These are phyloP conservation scores for Candida sojae DNA, from an alignment of 1,139 yeast species.

Conservation along the genomic window DNA sequence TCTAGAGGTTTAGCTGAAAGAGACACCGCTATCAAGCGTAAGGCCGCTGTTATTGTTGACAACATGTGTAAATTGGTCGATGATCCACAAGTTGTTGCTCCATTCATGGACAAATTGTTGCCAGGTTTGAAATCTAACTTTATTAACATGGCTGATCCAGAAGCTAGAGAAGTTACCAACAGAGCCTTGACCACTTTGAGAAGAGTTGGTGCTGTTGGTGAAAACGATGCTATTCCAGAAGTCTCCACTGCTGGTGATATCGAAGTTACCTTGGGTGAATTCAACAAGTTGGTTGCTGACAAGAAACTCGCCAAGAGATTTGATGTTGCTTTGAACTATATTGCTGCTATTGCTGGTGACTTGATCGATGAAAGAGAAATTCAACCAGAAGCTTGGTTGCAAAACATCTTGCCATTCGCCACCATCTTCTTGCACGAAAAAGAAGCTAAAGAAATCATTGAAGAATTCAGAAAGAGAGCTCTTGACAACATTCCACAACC, in stretches of 20 bases:
- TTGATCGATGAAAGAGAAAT: constrained; percentile 97
- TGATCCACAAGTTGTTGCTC: constrained; percentile 99
- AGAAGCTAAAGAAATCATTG: constrained; percentile 88
- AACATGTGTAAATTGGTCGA: constrained; percentile 99
- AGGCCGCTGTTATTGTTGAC: constrained; percentile 98
- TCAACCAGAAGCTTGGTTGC: constrained; percentile 89
- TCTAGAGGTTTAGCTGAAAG: constrained; percentile 99
- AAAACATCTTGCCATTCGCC: constrained; percentile 87
- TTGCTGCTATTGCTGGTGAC: constrained; percentile 98
- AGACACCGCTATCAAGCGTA: constrained; percentile 99
- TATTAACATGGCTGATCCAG: constrained; percentile 98
- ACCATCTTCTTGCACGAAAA: constrained; percentile 94
- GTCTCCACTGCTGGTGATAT: constrained; percentile 98
- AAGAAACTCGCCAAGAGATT: constrained; percentile 78
- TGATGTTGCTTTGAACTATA: constrained; percentile 72
- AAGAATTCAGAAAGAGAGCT: constrained; percentile 93
- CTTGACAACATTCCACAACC: constrained; percentile 97
- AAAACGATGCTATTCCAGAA: constrained; percentile 88
- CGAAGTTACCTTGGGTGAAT: constrained; percentile 79
- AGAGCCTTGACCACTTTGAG: constrained; percentile 97
- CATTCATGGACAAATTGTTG: constrained; percentile 91
- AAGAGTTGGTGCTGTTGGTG: constrained; percentile 98
- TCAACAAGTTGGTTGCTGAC: constrained; percentile 68
- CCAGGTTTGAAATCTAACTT: constrained; percentile 95
- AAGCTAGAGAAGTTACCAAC: constrained; percentile 97